Percentiles rank a stretch among this genome's conserved stretches.
These are phyloP conservation scores for Paxillus rubicundulus DNA, from an alignment of 768 basidiomycete genomes.

Conservation along the genomic window DNA sequence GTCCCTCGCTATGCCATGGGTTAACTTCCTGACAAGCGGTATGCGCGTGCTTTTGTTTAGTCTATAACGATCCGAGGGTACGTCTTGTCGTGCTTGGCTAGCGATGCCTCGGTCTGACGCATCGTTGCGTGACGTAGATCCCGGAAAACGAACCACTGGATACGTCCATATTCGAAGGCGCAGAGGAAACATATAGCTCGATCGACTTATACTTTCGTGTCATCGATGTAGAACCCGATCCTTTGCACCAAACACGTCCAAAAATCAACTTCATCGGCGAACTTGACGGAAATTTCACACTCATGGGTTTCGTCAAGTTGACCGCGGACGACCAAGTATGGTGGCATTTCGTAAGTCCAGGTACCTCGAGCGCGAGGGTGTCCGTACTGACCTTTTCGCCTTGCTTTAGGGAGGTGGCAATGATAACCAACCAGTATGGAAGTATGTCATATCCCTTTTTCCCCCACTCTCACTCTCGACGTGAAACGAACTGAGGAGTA, in stretches of 20 bases:
- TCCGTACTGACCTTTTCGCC: conserved; percentile 4
- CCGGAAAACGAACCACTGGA: conserved; percentile 37
- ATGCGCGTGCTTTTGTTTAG: conserved; percentile 28
- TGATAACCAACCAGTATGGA: conserved; percentile 52
- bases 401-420: conserved; percentile 48
- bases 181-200: conserved; percentile 50
- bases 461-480: background rate
- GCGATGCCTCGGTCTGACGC: background rate
- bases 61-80: conserved; percentile 46
- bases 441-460: conserved; percentile 33
- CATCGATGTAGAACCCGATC: conserved; percentile 41
- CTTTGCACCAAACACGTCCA: conserved; percentile 48
- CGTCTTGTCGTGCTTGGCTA: background rate
- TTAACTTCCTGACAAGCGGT: conserved; percentile 2
- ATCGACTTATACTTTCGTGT: conserved; percentile 48
- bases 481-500: background rate
- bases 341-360: conserved; percentile 60
- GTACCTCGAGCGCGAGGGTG: background rate
- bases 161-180: conserved; percentile 47
- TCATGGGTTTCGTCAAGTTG: conserved; percentile 55
- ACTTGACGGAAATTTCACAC: conserved; percentile 45
- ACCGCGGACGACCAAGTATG: conserved; percentile 56
- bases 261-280: conserved; percentile 53
- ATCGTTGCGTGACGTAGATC: conserved; percentile 17
- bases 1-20: conserved; percentile 21